Percentiles rank a stretch among this genome's conserved stretches.
Evolutionary conservation across 176 grass and related monocot species (phyloP).

Genomic region (Stipa capillata): DNA sequence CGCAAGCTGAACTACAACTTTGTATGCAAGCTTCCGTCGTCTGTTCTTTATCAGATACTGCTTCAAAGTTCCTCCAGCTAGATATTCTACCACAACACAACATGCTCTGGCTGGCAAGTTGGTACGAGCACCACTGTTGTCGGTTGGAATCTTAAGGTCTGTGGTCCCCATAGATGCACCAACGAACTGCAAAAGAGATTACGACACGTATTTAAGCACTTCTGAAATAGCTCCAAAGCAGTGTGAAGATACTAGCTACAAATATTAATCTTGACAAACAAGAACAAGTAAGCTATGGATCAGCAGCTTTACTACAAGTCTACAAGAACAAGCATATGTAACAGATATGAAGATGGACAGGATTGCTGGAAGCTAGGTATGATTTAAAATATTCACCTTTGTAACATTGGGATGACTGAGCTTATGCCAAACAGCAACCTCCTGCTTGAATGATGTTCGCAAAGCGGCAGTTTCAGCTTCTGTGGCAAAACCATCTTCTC

Average conservation of each 20-base stretch:
- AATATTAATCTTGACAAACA: neutral
- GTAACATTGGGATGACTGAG: slow-evolving; percentile 90
- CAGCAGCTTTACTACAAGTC: neutral
- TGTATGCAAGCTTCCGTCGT: slow-evolving; percentile 72
- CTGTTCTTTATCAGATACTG: slow-evolving; percentile 75
- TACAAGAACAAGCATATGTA: slow-evolving; percentile 2
- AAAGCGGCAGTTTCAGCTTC: slow-evolving; percentile 62
- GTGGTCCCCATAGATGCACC: slow-evolving; percentile 92
- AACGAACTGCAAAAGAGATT: slow-evolving; percentile 57
- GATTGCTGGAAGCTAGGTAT: neutral
- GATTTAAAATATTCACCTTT: slow-evolving; percentile 38
- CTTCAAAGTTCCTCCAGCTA: slow-evolving; percentile 77
- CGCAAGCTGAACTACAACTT: slow-evolving; percentile 81
- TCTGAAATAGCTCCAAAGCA: neutral
- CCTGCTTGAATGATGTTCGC: slow-evolving; percentile 68
- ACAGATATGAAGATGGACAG: neutral
- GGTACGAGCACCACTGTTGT: slow-evolving; percentile 31
- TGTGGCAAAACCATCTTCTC: slow-evolving; percentile 80
- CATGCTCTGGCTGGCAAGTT: slow-evolving; percentile 70
- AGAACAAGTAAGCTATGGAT: slow-evolving; percentile 3
- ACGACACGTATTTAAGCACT: neutral
- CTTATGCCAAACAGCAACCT: slow-evolving; percentile 97
- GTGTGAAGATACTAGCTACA: neutral
- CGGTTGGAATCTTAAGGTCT: slow-evolving; percentile 66
- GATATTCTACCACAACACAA: slow-evolving; percentile 93